Base-by-base conservation (phyloP, 306 rosid species). In the Crataegus laevigata region DNA sequence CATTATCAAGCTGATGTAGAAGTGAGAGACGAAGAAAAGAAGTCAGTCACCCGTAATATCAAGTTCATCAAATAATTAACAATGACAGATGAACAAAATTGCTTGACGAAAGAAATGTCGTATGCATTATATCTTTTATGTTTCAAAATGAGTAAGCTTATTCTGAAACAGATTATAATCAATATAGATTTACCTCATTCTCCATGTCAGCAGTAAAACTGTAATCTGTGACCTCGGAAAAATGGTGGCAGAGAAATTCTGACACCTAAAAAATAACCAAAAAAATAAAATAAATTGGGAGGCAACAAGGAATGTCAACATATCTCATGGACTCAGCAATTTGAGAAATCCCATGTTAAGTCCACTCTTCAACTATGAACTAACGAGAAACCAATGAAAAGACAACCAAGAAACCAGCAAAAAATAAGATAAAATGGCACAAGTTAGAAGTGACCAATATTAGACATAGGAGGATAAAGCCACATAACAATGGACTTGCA, bases 171-270 rank as follows among this genome's bases (percentile, higher is more conserved):
- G 19, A 43, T 42, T 25, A 68, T 52, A 45, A 21, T 36, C 65
- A 32, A n/a, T n/a, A 76, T 51, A 54, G 42, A 32, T 60, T 77
- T 86, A 92, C 99, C 99, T 92, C 99, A 34, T 86, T 87, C 86
- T 96, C 99, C 99, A 96, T 96, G 85, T 96, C 99, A 1, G 99
- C 99, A 40, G 98, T 92, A 81, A 96, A 96, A 85, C 92, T 85
- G 75, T 92, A 92, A 82, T 96, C 97, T 8, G 93, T 92, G 83
- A 96, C 96, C 87, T 92, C 97, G 7, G 98, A 86, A 77, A 96
- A 96, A 89, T 92, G 90, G 82, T 96, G 88, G 42, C 89, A 79
- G 65, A 96, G 96, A 89, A 90, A 96, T 60, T 98, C 98, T 17
- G 99, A 96, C 77, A 96, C 99, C 99, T 94, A 78, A 67, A 67